Percentiles rank a stretch among this genome's conserved stretches.
These are phyloP conservation scores for Trifolium dubium DNA, from an alignment of 306 rosid genomes.

Conservation along the genomic window DNA sequence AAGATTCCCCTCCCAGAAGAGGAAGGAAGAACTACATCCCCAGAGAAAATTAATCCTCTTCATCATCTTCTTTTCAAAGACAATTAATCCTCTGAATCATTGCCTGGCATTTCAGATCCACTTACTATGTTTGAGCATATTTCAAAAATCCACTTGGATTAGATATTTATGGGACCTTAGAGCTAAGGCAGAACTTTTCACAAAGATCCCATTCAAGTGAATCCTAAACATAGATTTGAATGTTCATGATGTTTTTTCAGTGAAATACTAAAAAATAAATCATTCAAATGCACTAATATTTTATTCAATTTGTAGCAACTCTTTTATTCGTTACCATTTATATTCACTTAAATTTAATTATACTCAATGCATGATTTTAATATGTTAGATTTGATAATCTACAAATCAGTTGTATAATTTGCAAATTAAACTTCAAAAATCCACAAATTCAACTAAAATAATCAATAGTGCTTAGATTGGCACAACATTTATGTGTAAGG, in stretches of 20 bases:
- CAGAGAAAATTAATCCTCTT: slow-evolving; percentile 14
- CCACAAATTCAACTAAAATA: background rate
- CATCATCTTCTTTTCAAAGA: background rate
- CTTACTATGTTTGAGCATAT: slow-evolving; percentile 4
- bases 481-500: background rate
- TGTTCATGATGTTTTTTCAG: slow-evolving; percentile 18
- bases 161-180: slow-evolving; percentile 17
- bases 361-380: slow-evolving; percentile 6
- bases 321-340: slow-evolving; percentile 12
- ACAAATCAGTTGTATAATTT: background rate
- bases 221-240: slow-evolving; percentile 30
- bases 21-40: slow-evolving; percentile 26
- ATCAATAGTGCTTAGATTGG: background rate
- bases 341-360: slow-evolving; percentile 9
- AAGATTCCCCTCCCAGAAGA: slow-evolving; percentile 29
- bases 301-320: slow-evolving; percentile 5
- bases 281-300: background rate
- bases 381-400: slow-evolving; percentile 30
- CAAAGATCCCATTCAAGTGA: background rate
- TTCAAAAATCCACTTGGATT: slow-evolving; percentile 17
- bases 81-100: slow-evolving; percentile 5
- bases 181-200: slow-evolving; percentile 11
- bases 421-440: background rate
- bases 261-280: slow-evolving; percentile 9
- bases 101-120: background rate